Conservation (phyloP, 73 alveolate species). For the Durusdinium trenchii region DNA sequence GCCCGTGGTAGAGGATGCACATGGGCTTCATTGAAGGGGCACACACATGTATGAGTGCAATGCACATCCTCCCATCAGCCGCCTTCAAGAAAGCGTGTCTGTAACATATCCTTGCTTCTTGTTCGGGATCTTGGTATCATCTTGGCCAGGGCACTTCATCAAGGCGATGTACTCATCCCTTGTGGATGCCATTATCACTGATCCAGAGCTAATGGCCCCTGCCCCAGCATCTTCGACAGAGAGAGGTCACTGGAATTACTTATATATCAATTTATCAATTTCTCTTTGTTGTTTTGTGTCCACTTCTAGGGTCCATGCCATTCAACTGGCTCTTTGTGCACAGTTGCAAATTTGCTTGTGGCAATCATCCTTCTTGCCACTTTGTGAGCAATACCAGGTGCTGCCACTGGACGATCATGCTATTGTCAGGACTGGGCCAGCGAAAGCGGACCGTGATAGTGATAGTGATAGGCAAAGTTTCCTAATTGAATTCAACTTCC, state of each 20-base stretch:
- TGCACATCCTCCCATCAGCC: no score
- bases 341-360: no score
- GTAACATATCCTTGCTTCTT: no score
- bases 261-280: no score
- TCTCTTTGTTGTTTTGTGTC: no score
- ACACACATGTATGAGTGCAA: no score
- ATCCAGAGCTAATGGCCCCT: conserved; percentile 62
- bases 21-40: background rate
- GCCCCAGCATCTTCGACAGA: no score
- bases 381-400: background rate
- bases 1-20: background rate
- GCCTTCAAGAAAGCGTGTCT: no score
- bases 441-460: background rate
- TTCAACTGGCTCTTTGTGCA: no score
- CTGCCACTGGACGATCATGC: conserved; percentile 82
- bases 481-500: background rate
- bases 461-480: background rate
- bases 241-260: no score
- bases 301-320: no score
- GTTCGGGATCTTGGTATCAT: background rate
- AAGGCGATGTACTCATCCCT: conserved; percentile 76
- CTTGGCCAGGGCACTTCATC: conserved; percentile 67
- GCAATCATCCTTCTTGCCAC: background rate
- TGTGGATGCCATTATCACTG: conserved; percentile 82
- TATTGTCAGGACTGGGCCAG: conserved; percentile 5